Base-by-base conservation (phyloP, 192 early-diverging fungal species). In the Coemansia sp. region DNA sequence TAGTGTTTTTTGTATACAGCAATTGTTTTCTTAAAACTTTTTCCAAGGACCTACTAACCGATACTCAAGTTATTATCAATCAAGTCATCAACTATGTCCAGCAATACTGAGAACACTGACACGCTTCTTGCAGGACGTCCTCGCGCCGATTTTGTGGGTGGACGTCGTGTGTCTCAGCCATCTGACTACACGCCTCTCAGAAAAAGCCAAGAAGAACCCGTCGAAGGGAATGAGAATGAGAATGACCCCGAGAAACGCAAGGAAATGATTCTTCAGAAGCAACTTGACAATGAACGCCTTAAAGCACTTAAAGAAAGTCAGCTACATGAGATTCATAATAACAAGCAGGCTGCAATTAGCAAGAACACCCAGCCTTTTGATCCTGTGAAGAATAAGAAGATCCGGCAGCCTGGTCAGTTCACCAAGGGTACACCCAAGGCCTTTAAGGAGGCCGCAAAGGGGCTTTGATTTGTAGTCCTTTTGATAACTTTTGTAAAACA, bases 391-490 rank as follows among this genome's bases (percentile, higher is more conserved):
- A 67, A 60, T 28, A 58, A 56, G 21, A 55, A 66, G 19, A 63
- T 79, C 26, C 32, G 71, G 3, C 77, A 79, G 68, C 77, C 77
- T 7, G 41, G 49, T 26, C 64, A 55, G 49, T 79, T 79, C 64
- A 30, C 53, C 23, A 53, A 65, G 25, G 77, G 77, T 25, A 30
- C 64, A 18, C 71, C 71, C 34, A 70, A 71, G 58, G 71, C 59
- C 8, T 67, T 72, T 54, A 70, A 68, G 58, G 59, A 55, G 31
- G 53, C 48, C 18, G 65, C 62, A 58, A 69, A 64, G 64, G 61
- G 27, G 44, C 19, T 34, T 5, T 23, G 54, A 34, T 47, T 28
- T 12, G 7, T 12, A 19, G 26, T 10, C 51, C 19, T 52, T 52
- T 52, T 27, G 22, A 7, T 21, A 19, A 6, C 19, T 52, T 23